phyloP scores from a whole-genome alignment of 163 green algal species.

The Volvox carteri region DNA sequence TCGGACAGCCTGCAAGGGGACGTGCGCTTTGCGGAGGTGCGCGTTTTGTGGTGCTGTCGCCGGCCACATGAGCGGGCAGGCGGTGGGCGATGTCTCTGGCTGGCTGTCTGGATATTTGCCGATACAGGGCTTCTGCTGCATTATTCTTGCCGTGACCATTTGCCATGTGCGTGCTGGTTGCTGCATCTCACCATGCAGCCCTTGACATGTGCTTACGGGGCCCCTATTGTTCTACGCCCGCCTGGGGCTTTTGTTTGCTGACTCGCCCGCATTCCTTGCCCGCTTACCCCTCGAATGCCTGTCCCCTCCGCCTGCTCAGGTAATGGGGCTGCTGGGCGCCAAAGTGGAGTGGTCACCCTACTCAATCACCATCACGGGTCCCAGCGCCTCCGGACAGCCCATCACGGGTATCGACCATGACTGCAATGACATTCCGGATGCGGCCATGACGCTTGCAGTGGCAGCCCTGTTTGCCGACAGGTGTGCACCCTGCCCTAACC shows the following conservation, averaged over 20 bases:
- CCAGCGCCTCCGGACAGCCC: constrained; percentile 73
- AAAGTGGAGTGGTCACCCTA: constrained; percentile 93
- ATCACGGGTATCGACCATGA: constrained; percentile 94
- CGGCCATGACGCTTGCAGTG: constrained; percentile 98
- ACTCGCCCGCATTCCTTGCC: too few species aligned
- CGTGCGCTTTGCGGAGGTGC: constrained; percentile 93
- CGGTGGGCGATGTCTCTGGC: too few species aligned
- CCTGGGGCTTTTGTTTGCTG: too few species aligned
- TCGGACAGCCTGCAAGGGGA: constrained; percentile 96
- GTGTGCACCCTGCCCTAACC: constrained; percentile 35
- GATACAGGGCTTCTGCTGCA: too few species aligned
- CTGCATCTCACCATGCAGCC: too few species aligned
- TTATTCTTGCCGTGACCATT: too few species aligned
- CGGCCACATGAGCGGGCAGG: neutral
- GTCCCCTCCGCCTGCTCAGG: too few species aligned
- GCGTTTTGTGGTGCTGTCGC: neutral
- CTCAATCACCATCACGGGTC: constrained; percentile 94
- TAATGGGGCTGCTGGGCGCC: constrained; percentile 97
- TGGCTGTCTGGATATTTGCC: too few species aligned
- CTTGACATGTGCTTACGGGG: too few species aligned
- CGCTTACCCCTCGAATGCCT: too few species aligned
- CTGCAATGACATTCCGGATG: constrained; percentile 99
- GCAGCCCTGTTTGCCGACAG: constrained; percentile 95
- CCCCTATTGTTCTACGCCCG: too few species aligned
- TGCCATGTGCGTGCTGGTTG: too few species aligned